phyloP scores from a whole-genome alignment of 2,329 filamentous ascomycete genomes.

The Zalaria sp. region DNA sequence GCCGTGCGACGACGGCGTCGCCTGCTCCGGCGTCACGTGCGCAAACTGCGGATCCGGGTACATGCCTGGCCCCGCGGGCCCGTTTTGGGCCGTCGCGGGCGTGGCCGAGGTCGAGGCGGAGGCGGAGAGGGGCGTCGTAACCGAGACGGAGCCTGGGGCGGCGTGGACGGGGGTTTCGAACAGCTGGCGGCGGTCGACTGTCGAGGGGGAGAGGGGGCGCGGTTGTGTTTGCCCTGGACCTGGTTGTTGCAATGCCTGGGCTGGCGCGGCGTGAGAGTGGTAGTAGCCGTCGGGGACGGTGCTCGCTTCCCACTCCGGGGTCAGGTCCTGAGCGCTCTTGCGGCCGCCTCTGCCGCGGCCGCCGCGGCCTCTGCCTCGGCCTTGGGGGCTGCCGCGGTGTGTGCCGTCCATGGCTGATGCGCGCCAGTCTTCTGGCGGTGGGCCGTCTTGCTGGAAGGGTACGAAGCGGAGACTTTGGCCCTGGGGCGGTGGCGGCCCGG shows the following conservation, averaged over 20 bases:
- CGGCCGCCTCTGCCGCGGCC: conserved; percentile 26
- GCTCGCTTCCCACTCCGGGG: too few species aligned
- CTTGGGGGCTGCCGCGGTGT: conserved; percentile 8
- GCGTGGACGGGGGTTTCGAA: too few species aligned
- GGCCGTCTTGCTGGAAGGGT: conserved; percentile 14
- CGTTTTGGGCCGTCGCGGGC: too few species aligned
- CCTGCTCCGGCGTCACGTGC: conserved; percentile 3
- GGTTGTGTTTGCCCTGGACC: too few species aligned
- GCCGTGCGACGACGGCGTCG: conserved; percentile 3
- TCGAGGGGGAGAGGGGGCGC: too few species aligned
- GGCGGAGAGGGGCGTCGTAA: too few species aligned
- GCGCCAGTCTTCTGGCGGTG: conserved; percentile 15
- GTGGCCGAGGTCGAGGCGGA: too few species aligned
- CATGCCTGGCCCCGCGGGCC: conserved; percentile 6
- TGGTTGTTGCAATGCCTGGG: too few species aligned
- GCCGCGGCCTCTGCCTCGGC: conserved; percentile 16
- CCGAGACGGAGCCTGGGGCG: too few species aligned
- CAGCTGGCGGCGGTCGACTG: too few species aligned
- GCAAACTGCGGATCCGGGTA: conserved; percentile 21
- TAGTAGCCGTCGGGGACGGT: conserved; percentile 14
- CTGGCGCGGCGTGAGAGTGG: conserved; percentile 3
- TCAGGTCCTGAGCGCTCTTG: conserved; percentile 10
- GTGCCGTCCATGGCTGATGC: conserved; percentile 7
- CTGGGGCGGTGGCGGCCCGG: too few species aligned
- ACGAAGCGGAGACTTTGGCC: conserved; percentile 17